Base-by-base conservation (phyloP, 257 asterid species). In the Pogostemon cablin region DNA sequence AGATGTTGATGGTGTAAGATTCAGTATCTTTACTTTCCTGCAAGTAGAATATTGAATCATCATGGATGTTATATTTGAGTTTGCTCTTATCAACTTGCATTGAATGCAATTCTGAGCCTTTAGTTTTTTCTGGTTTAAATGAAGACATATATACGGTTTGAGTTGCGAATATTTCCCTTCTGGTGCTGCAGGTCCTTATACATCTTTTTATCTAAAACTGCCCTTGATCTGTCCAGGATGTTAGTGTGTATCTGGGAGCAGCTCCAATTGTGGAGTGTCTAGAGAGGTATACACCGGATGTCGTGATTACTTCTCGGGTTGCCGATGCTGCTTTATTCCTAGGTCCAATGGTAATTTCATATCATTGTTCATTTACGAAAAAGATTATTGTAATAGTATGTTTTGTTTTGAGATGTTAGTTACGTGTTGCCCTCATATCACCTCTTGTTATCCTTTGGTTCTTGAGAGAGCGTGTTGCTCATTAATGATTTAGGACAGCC, bases 281-380 rank as follows among this genome's bases (percentile, higher is more conserved):
- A 52, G 96, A 86, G 88, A 86, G 83, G 72, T 81, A 80, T 82
- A 64, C 74, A 66, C 97, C 96, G 46, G 83, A 91, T 85, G 88
- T 95, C 75, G 78, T 95, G 74, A 85, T 95, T 69, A 91, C 99
- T 76, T 88, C 99, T 76, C 85, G 99, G 62, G 97, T 91, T 79
- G 99, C 99, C 5, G 99, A 95, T 86, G 99, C 99, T 64, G 78
- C 99, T 75, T 81, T 95, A 70, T 95, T 95, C 83, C 80, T 95
- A 81, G 97, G 78, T 77, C 97, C 99, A 58, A 89, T 95, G 99
- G 99, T 91, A 84, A 63, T 64, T 65, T 59, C 64, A 62, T 32
- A 25, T 56, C 15, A 4, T 68, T 50, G 66, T 49, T 68, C 62
- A 34, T 53, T 40, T 61, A 25, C 43, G 65, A 25, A 50, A 46